These are phyloP conservation scores for Giardia muris DNA, from an alignment of 208 protist species.

Conservation along the genomic window DNA sequence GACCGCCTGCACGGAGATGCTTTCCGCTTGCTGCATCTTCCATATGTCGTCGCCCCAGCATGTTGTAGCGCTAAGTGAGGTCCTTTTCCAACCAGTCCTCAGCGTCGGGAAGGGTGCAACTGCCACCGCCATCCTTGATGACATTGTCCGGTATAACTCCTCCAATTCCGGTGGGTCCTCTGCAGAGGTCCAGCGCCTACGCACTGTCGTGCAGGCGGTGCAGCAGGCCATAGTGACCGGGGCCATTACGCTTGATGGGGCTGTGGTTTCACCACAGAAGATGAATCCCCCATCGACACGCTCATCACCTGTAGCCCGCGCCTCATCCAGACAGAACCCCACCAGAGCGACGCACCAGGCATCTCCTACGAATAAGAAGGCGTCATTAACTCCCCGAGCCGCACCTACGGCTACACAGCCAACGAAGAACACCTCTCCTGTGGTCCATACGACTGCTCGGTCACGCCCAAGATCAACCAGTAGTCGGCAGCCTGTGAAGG, in stretches of 20 bases:
- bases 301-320: no score
- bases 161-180: background rate
- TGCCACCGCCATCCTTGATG: background rate
- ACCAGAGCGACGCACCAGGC: background rate
- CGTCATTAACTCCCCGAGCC: background rate
- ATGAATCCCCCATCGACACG: background rate
- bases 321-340: no score
- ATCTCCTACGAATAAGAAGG: background rate
- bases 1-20: background rate
- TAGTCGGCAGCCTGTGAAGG: background rate
- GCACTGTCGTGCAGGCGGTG: background rate
- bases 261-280: background rate
- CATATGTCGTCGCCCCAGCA: background rate
- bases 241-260: no score
- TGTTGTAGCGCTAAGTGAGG: background rate
- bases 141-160: background rate
- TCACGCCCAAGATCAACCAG: no score
- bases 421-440: background rate
- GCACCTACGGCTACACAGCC: background rate
- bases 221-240: background rate
- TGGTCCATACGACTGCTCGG: background rate
- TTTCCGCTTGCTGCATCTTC: background rate
- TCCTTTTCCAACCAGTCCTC: background rate
- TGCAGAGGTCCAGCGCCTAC: background rate
- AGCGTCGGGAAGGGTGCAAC: background rate